These are phyloP conservation scores for Clarkia xantiana DNA, from an alignment of 345 rosid genomes.

Conservation along the genomic window DNA sequence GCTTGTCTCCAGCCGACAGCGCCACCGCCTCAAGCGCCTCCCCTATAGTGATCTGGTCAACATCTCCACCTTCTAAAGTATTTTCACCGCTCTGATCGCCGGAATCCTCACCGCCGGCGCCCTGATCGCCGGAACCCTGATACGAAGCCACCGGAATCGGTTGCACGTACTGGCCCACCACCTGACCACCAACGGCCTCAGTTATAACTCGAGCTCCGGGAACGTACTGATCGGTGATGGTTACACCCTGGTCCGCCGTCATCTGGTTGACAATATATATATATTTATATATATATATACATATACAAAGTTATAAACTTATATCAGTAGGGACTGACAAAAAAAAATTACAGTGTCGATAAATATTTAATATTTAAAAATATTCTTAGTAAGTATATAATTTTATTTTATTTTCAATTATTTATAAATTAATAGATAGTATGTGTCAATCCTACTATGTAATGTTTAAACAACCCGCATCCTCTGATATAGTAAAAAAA, in stretches of 20 bases:
- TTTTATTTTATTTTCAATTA: no score
- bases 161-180: constrained; percentile 12
- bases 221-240: constrained; percentile 12
- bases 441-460: no score
- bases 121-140: neutral
- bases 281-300: no score
- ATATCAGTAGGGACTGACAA: no score
- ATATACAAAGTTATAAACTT: no score
- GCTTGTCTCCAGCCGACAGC: constrained; percentile 53
- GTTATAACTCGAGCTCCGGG: constrained; percentile 12
- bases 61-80: neutral
- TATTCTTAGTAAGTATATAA: no score
- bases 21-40: constrained; percentile 71
- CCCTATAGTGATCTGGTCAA: constrained; percentile 38
- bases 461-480: no score
- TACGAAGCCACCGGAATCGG: neutral
- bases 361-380: no score
- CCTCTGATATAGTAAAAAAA: no score
- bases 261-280: constrained; percentile 7
- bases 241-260: constrained; percentile 10
- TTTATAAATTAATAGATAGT: no score
- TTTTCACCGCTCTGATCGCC: constrained; percentile 1
- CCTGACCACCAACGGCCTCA: constrained; percentile 24
- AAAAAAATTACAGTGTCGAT: no score
- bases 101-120: neutral